Evolutionary conservation across 2,329 filamentous ascomycete species (phyloP).

Genomic region (Raffaelea albimanens): DNA sequence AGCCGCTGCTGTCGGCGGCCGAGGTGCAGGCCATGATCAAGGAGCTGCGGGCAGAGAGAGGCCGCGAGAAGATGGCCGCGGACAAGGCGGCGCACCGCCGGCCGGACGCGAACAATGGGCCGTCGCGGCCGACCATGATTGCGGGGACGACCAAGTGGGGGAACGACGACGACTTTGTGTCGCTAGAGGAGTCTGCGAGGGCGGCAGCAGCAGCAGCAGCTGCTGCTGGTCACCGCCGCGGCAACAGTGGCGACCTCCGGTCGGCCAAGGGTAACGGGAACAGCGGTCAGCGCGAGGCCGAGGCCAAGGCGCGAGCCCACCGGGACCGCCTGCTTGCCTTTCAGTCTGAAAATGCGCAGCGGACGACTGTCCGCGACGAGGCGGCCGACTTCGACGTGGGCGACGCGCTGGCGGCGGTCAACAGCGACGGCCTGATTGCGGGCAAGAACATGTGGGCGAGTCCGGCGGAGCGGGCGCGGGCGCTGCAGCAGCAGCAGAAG

Average conservation of each 20-base stretch:
- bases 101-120: constrained; percentile 41
- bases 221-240: too few relatives aligned
- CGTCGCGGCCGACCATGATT: constrained; percentile 9
- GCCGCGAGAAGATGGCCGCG: constrained; percentile 73
- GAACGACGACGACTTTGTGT: constrained; percentile 36
- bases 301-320: constrained; percentile 64
- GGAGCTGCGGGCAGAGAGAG: constrained; percentile 75
- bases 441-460: constrained; percentile 73
- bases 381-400: constrained; percentile 53
- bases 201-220: too few relatives aligned
- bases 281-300: constrained; percentile 44
- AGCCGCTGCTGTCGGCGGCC: constrained; percentile 57
- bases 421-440: constrained; percentile 10
- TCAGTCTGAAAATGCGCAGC: constrained; percentile 74
- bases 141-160: constrained; percentile 12
- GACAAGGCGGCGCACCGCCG: constrained; percentile 63
- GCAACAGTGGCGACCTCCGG: too few relatives aligned
- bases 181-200: constrained; percentile 54
- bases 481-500: constrained; percentile 79
- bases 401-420: constrained; percentile 22
- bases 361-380: constrained; percentile 81
- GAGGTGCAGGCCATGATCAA: constrained; percentile 82
- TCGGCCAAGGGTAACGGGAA: background rate
- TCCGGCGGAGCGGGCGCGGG: constrained; percentile 70
- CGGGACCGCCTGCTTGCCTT: constrained; percentile 72